Conservation (phyloP, 768 basidiomycete genomes). For the Rubroboletus satanas region DNA sequence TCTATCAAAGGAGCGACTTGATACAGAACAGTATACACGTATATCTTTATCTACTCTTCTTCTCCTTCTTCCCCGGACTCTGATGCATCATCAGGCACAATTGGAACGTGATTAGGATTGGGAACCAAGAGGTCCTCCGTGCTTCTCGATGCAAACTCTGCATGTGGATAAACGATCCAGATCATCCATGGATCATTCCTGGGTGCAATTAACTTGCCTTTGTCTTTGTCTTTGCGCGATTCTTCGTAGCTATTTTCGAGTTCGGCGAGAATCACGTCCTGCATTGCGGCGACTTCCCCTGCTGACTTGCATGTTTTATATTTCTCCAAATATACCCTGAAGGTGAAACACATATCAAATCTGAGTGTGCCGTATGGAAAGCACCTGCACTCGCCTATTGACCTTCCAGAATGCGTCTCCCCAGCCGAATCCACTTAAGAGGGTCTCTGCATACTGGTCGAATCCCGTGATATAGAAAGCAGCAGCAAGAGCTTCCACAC, state of each 20-base stretch:
- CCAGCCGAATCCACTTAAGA: conserved; percentile 88
- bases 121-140: conserved; percentile 61
- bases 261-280: conserved; percentile 67
- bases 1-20: background rate
- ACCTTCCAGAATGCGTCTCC: conserved; percentile 83
- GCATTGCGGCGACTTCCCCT: conserved; percentile 53
- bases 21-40: background rate
- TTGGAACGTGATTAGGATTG: conserved; percentile 59
- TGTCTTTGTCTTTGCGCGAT: conserved; percentile 42
- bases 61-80: conserved; percentile 13
- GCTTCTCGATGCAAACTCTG: conserved; percentile 28
- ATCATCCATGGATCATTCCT: background rate
- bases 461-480: conserved; percentile 94
- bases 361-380: background rate
- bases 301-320: conserved; percentile 72
- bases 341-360: background rate
- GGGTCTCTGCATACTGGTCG: conserved; percentile 68
- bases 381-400: conserved; percentile 51
- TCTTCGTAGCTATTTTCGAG: conserved; percentile 59
- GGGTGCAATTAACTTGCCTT: conserved; percentile 39
- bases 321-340: conserved; percentile 52
- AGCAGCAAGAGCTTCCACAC: conserved; percentile 91
- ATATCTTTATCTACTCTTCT: conserved; percentile 3
- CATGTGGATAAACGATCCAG: background rate
- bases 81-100: conserved; percentile 16